These are phyloP conservation scores for Brettanomyces anomalus DNA, from an alignment of 805 yeast genomes.

Conservation along the genomic window DNA sequence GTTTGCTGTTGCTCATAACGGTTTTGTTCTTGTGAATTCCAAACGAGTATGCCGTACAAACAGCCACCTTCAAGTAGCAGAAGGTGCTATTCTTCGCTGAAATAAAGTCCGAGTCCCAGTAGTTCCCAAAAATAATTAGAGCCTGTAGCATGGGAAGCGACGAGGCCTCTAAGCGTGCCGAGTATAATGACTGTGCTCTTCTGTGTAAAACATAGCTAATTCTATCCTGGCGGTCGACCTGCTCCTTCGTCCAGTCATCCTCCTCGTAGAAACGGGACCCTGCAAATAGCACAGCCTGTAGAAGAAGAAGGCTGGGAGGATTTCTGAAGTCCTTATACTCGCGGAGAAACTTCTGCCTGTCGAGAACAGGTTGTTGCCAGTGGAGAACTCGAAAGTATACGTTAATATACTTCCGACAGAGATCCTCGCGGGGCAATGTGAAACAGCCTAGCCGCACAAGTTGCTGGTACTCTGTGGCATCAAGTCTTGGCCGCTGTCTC, in stretches of 20 bases:
- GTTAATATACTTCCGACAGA: constrained; percentile 52
- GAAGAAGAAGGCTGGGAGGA: constrained; percentile 52
- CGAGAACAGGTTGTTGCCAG: constrained; percentile 61
- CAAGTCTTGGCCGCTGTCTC: constrained; percentile 8
- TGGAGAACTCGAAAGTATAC: constrained; percentile 57
- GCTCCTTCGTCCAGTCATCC: constrained; percentile 39
- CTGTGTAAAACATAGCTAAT: constrained; percentile 45
- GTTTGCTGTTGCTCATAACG: constrained; percentile 22
- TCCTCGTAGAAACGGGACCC: constrained; percentile 56
- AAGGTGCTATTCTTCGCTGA: constrained; percentile 60
- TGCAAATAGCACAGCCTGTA: constrained; percentile 60
- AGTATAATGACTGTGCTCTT: constrained; percentile 69
- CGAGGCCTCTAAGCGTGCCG: constrained; percentile 59
- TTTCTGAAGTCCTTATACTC: constrained; percentile 44
- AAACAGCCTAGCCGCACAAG: constrained; percentile 46
- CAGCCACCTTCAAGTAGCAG: constrained; percentile 49
- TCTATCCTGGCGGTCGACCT: constrained; percentile 30
- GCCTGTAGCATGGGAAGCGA: constrained; percentile 55
- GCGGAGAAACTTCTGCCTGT: constrained; percentile 51
- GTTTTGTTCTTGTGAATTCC: constrained; percentile 54
- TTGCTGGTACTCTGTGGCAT: constrained; percentile 13
- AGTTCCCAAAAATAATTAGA: constrained; percentile 51
- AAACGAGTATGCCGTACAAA: constrained; percentile 63
- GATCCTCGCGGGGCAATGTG: constrained; percentile 49
- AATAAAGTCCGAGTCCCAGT: constrained; percentile 69